These are phyloP conservation scores for Vigna reflexopilosa DNA, from an alignment of 306 rosid genomes.

Conservation along the genomic window DNA sequence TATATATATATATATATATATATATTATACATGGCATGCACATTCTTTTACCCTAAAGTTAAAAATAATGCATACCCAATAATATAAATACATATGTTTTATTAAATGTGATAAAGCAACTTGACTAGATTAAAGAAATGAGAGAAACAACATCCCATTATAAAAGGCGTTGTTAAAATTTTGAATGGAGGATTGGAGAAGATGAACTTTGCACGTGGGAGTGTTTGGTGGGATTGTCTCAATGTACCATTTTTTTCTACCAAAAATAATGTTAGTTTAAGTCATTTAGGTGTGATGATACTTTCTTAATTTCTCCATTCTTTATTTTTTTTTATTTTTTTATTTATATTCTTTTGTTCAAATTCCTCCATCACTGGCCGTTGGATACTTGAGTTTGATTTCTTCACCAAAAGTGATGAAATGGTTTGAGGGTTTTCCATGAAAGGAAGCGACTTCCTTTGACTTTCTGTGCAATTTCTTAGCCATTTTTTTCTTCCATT, in stretches of 20 bases:
- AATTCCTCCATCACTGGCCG: slow-evolving; percentile 41
- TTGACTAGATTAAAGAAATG: slow-evolving; percentile 35
- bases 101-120: slow-evolving; percentile 5
- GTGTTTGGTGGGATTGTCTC: slow-evolving; percentile 51
- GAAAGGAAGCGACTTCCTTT: slow-evolving; percentile 45
- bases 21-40: slow-evolving; percentile 41
- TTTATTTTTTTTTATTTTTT: not conserved
- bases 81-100: not conserved
- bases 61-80: slow-evolving; percentile 20
- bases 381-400: slow-evolving; percentile 34
- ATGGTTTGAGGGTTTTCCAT: slow-evolving; percentile 33
- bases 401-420: slow-evolving; percentile 43
- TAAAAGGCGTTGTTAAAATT: slow-evolving; percentile 26
- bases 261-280: slow-evolving; percentile 46
- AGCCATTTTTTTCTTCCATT: slow-evolving; percentile 38
- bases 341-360: slow-evolving; percentile 31
- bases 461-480: slow-evolving; percentile 52
- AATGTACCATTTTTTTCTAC: slow-evolving; percentile 31
- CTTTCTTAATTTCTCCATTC: slow-evolving; percentile 30
- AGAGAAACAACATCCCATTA: not conserved
- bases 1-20: not conserved
- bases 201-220: slow-evolving; percentile 47
- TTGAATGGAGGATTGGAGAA: slow-evolving; percentile 30
- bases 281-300: slow-evolving; percentile 49
- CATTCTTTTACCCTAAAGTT: slow-evolving; percentile 10